Conservation (phyloP, 2,329 filamentous ascomycete species). For the Alternaria ethzedia region DNA sequence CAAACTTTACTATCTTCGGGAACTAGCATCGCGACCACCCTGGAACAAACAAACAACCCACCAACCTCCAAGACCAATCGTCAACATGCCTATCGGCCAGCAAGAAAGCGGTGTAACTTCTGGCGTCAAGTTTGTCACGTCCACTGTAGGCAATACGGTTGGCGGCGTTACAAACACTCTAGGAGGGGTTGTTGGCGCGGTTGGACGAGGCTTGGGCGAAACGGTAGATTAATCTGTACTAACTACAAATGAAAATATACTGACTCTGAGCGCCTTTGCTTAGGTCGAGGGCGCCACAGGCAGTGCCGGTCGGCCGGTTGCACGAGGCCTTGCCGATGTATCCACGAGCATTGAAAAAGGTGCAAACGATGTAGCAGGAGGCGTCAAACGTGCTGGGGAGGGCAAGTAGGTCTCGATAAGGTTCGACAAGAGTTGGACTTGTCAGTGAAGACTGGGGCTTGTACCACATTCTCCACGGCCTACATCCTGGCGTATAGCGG, state of each 20-base stretch:
- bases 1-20: constrained; percentile 5
- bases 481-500: neutral
- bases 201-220: constrained; percentile 54
- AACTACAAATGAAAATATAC: neutral
- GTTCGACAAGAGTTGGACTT: neutral
- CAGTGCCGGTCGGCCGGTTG: constrained; percentile 51
- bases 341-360: constrained; percentile 55
- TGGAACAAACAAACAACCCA: constrained; percentile 2
- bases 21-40: neutral
- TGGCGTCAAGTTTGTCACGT: constrained; percentile 62
- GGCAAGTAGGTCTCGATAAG: constrained; percentile 45
- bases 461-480: neutral
- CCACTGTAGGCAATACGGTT: constrained; percentile 61
- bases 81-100: constrained; percentile 45
- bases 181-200: constrained; percentile 59
- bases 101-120: constrained; percentile 56
- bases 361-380: constrained; percentile 51
- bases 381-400: constrained; percentile 56
- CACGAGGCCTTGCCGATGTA: constrained; percentile 51
- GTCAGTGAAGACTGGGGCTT: neutral
- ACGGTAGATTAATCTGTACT: constrained; percentile 28
- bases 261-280: constrained; percentile 1
- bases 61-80: constrained; percentile 1
- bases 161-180: constrained; percentile 62
- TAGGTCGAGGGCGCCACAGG: constrained; percentile 54